phyloP scores from a whole-genome alignment of 1,139 yeast genomes.

The Saccharomyces pastorianus region DNA sequence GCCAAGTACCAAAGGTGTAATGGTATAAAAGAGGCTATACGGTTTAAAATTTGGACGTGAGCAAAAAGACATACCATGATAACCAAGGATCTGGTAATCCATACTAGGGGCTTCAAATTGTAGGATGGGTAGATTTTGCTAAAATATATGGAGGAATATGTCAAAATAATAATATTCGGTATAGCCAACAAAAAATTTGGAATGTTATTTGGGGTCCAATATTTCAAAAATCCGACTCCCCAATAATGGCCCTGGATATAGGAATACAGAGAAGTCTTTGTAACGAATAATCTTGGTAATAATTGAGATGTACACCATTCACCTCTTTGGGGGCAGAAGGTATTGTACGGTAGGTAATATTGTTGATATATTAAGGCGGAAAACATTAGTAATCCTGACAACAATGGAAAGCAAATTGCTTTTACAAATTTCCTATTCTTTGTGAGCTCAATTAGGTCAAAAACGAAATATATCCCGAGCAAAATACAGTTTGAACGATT shows the following conservation, averaged over 20 bases:
- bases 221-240: slow-evolving; percentile 71
- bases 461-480: slow-evolving; percentile 58
- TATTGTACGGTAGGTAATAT: slow-evolving; percentile 41
- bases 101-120: slow-evolving; percentile 35
- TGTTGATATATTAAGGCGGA: slow-evolving; percentile 41
- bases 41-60: slow-evolving; percentile 79
- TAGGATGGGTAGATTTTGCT: slow-evolving; percentile 18
- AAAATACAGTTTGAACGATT: slow-evolving; percentile 71
- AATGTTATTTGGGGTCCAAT: slow-evolving; percentile 73
- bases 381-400: slow-evolving; percentile 51
- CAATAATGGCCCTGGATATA: slow-evolving; percentile 78
- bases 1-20: slow-evolving; percentile 67
- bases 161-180: slow-evolving; percentile 50
- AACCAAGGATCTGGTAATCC: slow-evolving; percentile 39
- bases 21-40: slow-evolving; percentile 74
- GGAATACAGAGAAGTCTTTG: slow-evolving; percentile 49
- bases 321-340: slow-evolving; percentile 63
- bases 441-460: slow-evolving; percentile 41
- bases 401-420: slow-evolving; percentile 32
- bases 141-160: slow-evolving; percentile 30
- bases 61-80: slow-evolving; percentile 52
- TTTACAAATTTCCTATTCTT: slow-evolving; percentile 10
- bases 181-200: slow-evolving; percentile 77
- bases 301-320: slow-evolving; percentile 62
- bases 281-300: slow-evolving; percentile 26